Evolutionary conservation across 2,329 filamentous ascomycete species (phyloP), one percentile per base, ranked within the genome.

Genomic region (Epichloe brachyelytri): DNA sequence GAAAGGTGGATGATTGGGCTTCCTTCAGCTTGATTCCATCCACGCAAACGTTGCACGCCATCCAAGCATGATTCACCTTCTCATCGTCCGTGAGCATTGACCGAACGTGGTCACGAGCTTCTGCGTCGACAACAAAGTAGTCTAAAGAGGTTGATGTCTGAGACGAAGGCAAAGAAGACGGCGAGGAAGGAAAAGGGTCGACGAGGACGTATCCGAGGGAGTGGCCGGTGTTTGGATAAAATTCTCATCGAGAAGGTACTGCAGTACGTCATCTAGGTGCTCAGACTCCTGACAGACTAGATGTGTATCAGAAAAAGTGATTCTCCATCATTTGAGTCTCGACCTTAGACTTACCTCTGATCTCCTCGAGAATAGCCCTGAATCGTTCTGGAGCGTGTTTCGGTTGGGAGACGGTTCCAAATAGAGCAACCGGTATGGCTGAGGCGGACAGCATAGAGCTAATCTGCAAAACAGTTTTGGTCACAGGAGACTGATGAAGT

Each of bases 371-470:
- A 11, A 53, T 51, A 26, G 54, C 49, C 17, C 30, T 47, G 37
- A 58, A 56, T 8, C 56, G 49, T 11, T 45, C 38, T 5, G 58
- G 55, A 5, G 48, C 54, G 12, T 54, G 43, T 30, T 53, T 55
- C 19, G 33, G 37, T n/a, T 17, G 48, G n/a, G 48, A 51, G 12
- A 52, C 41, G 17, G 44, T 39, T 19, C 37, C 49, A 48, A 61
- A 58, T 22, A 61, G 47, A 19, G 55, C 39, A 7, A 58, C 55
- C 2, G 60, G 60, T 44, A 62, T 59, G 8, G 53, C 53, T 3
- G 56, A 55, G 2, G 48, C 47, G 1, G 59, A 58, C n/a, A 62
- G 53, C 59, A 62, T 59, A 10, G 58, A 51, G 47, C 59, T 61
- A 41, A 60, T 55, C n/a, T 56, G 54, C 30, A 61, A 46, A 15